Base-by-base conservation (phyloP, 108 stramenopile genomes). In the Schizochytrium sp. region DNA sequence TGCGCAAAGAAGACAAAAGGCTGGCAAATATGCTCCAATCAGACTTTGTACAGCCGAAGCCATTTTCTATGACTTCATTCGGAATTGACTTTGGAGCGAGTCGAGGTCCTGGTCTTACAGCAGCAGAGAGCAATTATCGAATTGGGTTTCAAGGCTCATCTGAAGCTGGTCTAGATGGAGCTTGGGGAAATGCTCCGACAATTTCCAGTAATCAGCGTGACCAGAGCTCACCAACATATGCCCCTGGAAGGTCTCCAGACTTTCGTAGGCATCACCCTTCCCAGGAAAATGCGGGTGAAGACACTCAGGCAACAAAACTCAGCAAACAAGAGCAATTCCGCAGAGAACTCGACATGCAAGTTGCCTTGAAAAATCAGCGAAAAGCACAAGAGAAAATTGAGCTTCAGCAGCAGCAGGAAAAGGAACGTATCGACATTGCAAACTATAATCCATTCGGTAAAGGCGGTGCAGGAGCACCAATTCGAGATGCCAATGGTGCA, bases 291-390 rank as follows among this genome's bases (percentile, higher is more conserved):
- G 19, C 28, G 15, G 19, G 19, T 17, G 76, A 83, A 10, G 47
- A 49, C 38, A 53, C 5, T 5, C 53, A 83, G 15, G 15, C 55
- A n/a, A 53, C 76, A 17, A 83, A 83, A 28, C 0, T 83, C 15
- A 49, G 53, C 47, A 7, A 42, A 28, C 76, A 83, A 53, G 76
- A 83, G 53, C 47, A 19, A 0, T 55, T 83, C 28, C 45, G 76
- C 0, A 17, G 76, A n/a, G 76, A 83, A n/a, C 76, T 83, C 2
- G 76, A 83, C 76, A 55, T 55, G 1, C 76, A 83, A 83, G 40
- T 83, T 2, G 53, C 50, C 50, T 53, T 83, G 0, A 83, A 83
- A 28, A 49, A 83, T 10, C 28, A 83, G 28, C 76, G 76, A 10
- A 49, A 83, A 53, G 76, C 47, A 53, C 50, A 49, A 40, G 76